Percentiles rank a stretch among this genome's conserved stretches.
These are phyloP conservation scores for Lipomyces lipofer DNA, from an alignment of 805 yeast species.

Conservation along the genomic window DNA sequence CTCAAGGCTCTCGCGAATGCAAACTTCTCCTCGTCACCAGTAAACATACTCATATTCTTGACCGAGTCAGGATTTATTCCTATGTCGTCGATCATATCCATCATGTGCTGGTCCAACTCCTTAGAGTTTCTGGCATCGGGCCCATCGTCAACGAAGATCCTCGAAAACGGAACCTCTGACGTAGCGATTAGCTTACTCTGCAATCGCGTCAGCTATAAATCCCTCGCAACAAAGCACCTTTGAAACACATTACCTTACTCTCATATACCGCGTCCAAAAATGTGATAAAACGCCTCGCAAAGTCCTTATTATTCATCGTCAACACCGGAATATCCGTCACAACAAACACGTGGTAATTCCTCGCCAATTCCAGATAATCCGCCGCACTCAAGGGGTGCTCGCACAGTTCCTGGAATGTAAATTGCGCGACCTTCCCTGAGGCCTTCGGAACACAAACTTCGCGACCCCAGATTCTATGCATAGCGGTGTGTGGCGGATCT, in stretches of 20 bases:
- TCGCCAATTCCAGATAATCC: slow-evolving; percentile 83
- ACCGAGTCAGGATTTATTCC: slow-evolving; percentile 68
- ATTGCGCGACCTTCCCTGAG: slow-evolving; percentile 82
- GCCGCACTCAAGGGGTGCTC: slow-evolving; percentile 90
- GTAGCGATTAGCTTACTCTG: slow-evolving; percentile 87
- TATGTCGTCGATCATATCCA: slow-evolving; percentile 52
- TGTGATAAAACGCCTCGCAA: slow-evolving; percentile 87
- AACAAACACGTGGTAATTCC: slow-evolving; percentile 72
- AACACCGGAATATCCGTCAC: slow-evolving; percentile 90
- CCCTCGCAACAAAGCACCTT: too few species aligned
- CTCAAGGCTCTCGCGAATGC: slow-evolving; percentile 95
- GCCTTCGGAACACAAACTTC: slow-evolving; percentile 71
- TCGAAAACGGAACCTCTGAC: slow-evolving; percentile 79
- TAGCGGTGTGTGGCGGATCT: slow-evolving; percentile 38
- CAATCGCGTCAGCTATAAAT: too few species aligned
- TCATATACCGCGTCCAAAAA: slow-evolving; percentile 96
- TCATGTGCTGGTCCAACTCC: slow-evolving; percentile 52
- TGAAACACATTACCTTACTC: too few species aligned
- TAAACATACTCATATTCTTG: slow-evolving; percentile 48
- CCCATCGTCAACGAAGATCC: slow-evolving; percentile 70
- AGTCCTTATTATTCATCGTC: slow-evolving; percentile 74
- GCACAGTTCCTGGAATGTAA: slow-evolving; percentile 82
- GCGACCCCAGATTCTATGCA: slow-evolving; percentile 81
- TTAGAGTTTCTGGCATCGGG: slow-evolving; percentile 47
- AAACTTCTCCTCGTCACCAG: slow-evolving; percentile 90